Percentiles rank a stretch among this genome's conserved stretches.
These are phyloP conservation scores for Rubia balearica DNA, from an alignment of 305 asterid species.

Conservation along the genomic window DNA sequence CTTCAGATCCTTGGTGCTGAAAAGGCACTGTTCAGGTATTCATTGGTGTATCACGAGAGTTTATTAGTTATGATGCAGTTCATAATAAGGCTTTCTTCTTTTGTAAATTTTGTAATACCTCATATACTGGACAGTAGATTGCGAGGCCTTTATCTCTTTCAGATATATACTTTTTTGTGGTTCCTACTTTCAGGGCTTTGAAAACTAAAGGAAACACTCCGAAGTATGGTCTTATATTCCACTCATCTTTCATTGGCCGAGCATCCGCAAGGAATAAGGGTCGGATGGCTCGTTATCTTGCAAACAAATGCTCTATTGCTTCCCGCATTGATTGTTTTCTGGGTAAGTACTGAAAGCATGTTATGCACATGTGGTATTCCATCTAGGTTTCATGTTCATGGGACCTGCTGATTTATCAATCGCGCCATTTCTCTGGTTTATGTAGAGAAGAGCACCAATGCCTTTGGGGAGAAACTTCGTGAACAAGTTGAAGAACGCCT, in stretches of 20 bases:
- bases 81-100: background rate
- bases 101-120: background rate
- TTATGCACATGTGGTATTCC: background rate
- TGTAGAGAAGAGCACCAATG: conserved; percentile 61
- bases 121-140: background rate
- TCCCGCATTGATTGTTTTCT: conserved; percentile 87
- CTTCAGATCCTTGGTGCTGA: conserved; percentile 98
- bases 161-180: background rate
- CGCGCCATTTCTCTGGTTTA: conserved; percentile 1
- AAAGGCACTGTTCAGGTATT: conserved; percentile 88
- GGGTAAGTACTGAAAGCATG: conserved; percentile 32
- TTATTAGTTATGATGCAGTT: background rate
- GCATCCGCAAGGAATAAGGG: conserved; percentile 91
- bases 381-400: conserved; percentile 1
- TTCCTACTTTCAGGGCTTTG: conserved; percentile 52
- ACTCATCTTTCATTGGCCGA: conserved; percentile 96
- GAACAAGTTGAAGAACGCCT: conserved; percentile 98
- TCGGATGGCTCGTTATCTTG: conserved; percentile 97
- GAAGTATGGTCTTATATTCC: conserved; percentile 92
- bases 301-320: conserved; percentile 97
- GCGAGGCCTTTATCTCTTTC: background rate
- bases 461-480: conserved; percentile 89
- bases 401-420: background rate
- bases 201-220: conserved; percentile 93
- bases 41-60: background rate